phyloP scores from a whole-genome alignment of 768 basidiomycete species.

The Amanita inopinata region DNA sequence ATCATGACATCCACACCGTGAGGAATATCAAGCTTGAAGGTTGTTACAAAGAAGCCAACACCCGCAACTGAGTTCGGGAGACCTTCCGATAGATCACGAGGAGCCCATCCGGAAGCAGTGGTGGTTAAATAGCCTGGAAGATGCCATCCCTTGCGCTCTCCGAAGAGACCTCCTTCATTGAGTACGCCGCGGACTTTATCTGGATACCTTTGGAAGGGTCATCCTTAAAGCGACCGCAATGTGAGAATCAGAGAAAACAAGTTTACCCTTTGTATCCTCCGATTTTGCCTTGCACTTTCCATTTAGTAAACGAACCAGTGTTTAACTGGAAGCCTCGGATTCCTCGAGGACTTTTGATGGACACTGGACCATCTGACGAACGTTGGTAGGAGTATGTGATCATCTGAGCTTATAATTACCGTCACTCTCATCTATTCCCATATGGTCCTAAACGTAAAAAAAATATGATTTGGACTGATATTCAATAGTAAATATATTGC shows the following conservation, averaged over 20 bases:
- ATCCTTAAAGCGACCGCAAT: not conserved
- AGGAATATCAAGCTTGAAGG: conserved; percentile 54
- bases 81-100: conserved; percentile 46
- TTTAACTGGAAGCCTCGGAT: conserved; percentile 69
- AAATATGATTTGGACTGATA: not conserved
- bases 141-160: conserved; percentile 70
- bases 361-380: conserved; percentile 32
- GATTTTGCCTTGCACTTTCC: conserved; percentile 71
- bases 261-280: conserved; percentile 59
- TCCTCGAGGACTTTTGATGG: conserved; percentile 67
- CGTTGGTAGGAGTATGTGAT: too few species aligned
- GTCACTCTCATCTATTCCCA: conserved; percentile 63
- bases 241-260: conserved; percentile 4
- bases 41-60: conserved; percentile 75
- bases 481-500: not conserved
- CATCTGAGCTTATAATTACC: too few species aligned
- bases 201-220: conserved; percentile 40
- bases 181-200: conserved; percentile 61
- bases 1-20: conserved; percentile 54
- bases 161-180: conserved; percentile 65
- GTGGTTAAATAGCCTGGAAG: conserved; percentile 44
- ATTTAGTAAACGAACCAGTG: conserved; percentile 45
- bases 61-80: conserved; percentile 52
- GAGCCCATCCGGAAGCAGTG: conserved; percentile 48
- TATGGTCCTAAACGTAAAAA: conserved; percentile 50